Evolutionary conservation across 257 asterid genomes (phyloP), one percentile per base, ranked within the genome.

Genomic region (Solanum habrochaites): DNA sequence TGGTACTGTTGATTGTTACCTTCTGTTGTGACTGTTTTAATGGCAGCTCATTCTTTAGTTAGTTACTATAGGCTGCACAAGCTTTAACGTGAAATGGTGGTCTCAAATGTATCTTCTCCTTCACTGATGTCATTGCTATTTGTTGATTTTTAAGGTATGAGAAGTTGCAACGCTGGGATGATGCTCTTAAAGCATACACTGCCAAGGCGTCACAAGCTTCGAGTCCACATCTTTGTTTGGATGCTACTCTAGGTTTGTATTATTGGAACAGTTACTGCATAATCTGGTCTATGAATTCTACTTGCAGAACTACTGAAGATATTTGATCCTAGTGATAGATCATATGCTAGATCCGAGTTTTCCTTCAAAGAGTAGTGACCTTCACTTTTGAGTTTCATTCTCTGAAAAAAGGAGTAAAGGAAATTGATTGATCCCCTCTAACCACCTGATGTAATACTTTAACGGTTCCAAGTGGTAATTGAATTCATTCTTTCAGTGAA

Each of bases 101-200:
- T 80, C 85, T 49, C 69, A 80, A 29, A 49, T 80, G 45, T 49
- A 29, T 47, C 43, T 47, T 80, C 29, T 29, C 85, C 27, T 47
- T 80, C 85, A 45, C 85, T 80, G 77, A 85, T 69, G 32, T 69
- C 43, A 39, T 82, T 83, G 64, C 4, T 49, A 64, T 37, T 32
- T 81, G 12, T 80, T 16, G 6, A 16, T 18, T 29, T 29, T 27
- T 83, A 78, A 97, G 99, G 99, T 96, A 97, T 88, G 99, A 96
- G 89, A 97, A 97, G 89, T 95, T 97, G 91, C 99, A 97, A 88
- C 94, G 99, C 47, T 97, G 99, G 99, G 98, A 95, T 85, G 99
- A 97, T 92, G 99, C 99, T 90, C 95, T 97, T 86, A 97, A 95
- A 93, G 99, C 99, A 75, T 97, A 97, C 94, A 97, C 98, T 86